These are phyloP conservation scores for Candida golubevii DNA, from an alignment of 805 yeast species.

Conservation along the genomic window DNA sequence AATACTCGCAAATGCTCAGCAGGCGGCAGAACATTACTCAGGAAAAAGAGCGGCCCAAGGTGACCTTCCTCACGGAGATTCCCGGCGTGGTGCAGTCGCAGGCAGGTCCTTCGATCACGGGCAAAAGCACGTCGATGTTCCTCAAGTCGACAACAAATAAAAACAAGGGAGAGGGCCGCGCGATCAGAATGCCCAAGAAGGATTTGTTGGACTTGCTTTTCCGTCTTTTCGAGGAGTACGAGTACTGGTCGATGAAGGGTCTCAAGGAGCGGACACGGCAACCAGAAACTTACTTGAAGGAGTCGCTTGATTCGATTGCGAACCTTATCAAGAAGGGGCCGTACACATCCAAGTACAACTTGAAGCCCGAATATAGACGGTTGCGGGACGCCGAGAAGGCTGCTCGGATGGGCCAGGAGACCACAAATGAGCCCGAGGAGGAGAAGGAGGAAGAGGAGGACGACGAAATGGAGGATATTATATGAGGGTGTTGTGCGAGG, in stretches of 20 bases:
- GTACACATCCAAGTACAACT: constrained; percentile 84
- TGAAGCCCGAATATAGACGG: constrained; percentile 85
- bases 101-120: constrained; percentile 77
- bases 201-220: constrained; percentile 86
- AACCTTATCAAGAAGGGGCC: constrained; percentile 91
- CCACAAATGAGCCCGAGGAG: constrained; percentile 29
- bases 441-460: constrained; percentile 45
- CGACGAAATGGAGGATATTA: constrained; percentile 46
- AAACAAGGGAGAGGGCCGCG: constrained; percentile 66
- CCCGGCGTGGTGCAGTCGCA: constrained; percentile 87
- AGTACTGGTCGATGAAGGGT: constrained; percentile 95
- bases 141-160: constrained; percentile 47
- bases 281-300: constrained; percentile 90
- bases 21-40: constrained; percentile 42
- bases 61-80: constrained; percentile 67
- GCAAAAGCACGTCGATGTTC: constrained; percentile 65
- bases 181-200: constrained; percentile 90
- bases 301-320: constrained; percentile 87
- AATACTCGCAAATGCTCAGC: constrained; percentile 57
- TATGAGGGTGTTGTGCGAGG: constrained; percentile 1
- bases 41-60: constrained; percentile 53
- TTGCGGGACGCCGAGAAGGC: constrained; percentile 74
- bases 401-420: constrained; percentile 51
- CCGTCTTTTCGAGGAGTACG: constrained; percentile 88
- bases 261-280: constrained; percentile 90